A percentile compares a stretch with the other conserved stretches of the same genome.
Evolutionary conservation across 1,139 yeast genomes (phyloP).

Genomic region (Saccharomycopsis hybrid): DNA sequence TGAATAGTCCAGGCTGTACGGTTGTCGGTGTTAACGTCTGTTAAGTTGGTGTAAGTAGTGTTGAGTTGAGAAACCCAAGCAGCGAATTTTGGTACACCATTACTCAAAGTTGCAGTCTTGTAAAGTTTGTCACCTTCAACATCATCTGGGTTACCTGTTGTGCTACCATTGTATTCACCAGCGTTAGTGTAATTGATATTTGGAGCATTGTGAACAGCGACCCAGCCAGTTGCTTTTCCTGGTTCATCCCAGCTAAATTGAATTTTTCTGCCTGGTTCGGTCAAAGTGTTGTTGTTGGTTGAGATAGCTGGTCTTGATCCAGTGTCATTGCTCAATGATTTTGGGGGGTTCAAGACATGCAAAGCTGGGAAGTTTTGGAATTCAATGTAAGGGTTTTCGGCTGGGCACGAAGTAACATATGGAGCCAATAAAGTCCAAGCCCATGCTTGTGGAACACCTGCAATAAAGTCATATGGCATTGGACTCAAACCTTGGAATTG

Average conservation of each 20-base stretch:
- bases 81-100: background rate
- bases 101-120: background rate
- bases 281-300: background rate
- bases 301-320: background rate
- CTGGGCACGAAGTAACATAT: slow-evolving; percentile 1
- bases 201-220: background rate
- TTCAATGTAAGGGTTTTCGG: background rate
- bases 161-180: background rate
- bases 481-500: background rate
- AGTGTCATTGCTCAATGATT: background rate
- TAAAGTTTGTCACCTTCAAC: background rate
- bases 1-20: background rate
- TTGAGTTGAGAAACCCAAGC: slow-evolving; percentile 1
- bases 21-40: background rate
- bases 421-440: slow-evolving; percentile 1
- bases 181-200: background rate
- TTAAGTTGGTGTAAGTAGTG: slow-evolving; percentile 1
- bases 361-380: background rate
- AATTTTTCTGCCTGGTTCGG: background rate
- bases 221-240: background rate
- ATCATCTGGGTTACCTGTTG: background rate
- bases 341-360: background rate
- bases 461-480: slow-evolving; percentile 1
- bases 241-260: background rate
- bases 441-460: background rate